Conservation (phyloP, 495 filamentous ascomycete genomes). For the Ascodesmis nigricans region DNA sequence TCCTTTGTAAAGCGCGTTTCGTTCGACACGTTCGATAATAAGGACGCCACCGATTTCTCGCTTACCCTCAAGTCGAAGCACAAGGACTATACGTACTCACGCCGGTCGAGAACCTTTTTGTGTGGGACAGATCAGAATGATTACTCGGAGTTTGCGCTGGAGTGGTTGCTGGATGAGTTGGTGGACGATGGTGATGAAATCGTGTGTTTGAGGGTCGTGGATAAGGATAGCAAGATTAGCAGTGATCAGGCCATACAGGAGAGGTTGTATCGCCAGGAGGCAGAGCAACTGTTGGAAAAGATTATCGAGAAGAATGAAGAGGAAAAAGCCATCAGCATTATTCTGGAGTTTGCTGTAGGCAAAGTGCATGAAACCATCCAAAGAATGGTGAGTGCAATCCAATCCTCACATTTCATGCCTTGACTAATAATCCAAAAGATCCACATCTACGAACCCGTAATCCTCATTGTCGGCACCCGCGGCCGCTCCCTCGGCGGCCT, state of each 20-base stretch:
- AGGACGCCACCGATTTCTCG: constrained; percentile 54
- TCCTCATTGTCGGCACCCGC: constrained; percentile 85
- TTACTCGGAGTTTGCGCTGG: constrained; percentile 84
- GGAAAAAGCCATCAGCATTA: constrained; percentile 66
- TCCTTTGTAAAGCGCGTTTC: constrained; percentile 36
- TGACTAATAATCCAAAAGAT: constrained; percentile 35
- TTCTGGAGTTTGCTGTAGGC: constrained; percentile 76
- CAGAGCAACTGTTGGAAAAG: constrained; percentile 46
- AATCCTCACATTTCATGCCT: constrained; percentile 5
- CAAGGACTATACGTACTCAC: constrained; percentile 64
- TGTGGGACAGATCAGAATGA: constrained; percentile 87
- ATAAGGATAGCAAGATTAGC: constrained; percentile 55
- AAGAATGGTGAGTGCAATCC: constrained; percentile 45
- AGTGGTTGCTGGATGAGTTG: constrained; percentile 84
- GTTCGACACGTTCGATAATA: constrained; percentile 85
- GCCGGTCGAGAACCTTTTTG: constrained; percentile 74
- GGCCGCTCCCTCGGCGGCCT: constrained; percentile 72
- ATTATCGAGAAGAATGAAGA: constrained; percentile 71
- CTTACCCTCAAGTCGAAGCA: constrained; percentile 77
- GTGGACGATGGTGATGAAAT: constrained; percentile 96
- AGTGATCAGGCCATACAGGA: constrained; percentile 47
- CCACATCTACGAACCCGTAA: constrained; percentile 77
- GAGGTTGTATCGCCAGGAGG: constrained; percentile 57
- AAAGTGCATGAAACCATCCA: constrained; percentile 87
- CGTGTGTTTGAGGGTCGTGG: constrained; percentile 75